phyloP scores from a whole-genome alignment of 2,329 filamentous ascomycete species.

The Ophiostoma ulmi region DNA sequence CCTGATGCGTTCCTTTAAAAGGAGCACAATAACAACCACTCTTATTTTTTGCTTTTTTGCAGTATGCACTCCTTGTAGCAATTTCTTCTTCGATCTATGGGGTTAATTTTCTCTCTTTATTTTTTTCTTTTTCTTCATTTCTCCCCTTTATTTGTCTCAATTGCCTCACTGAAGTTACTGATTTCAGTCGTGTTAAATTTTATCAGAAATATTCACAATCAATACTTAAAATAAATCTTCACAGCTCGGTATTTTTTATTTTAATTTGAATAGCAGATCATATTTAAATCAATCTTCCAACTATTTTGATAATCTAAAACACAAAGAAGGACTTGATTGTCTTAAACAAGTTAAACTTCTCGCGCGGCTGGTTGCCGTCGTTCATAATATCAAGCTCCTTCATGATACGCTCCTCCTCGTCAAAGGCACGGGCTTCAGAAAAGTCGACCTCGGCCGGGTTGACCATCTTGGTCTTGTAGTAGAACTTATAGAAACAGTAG shows the following conservation, averaged over 20 bases:
- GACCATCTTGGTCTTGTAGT: slow-evolving; percentile 10
- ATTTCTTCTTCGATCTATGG: too few species aligned
- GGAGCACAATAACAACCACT: not conserved
- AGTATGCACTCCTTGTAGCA: too few species aligned
- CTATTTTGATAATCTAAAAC: not conserved
- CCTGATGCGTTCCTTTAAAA: slow-evolving; percentile 33
- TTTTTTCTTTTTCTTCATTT: not conserved
- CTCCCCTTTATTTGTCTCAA: too few species aligned
- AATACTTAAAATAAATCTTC: too few species aligned
- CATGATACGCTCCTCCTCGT: slow-evolving; percentile 3
- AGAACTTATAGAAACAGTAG: not conserved
- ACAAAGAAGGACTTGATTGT: slow-evolving; percentile 3
- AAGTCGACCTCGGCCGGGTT: slow-evolving; percentile 4
- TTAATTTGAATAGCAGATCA: too few species aligned
- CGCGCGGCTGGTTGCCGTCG: slow-evolving; percentile 1
- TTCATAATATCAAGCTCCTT: not conserved
- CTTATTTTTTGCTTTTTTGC: not conserved
- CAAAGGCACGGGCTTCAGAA: not conserved
- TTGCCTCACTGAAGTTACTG: too few species aligned
- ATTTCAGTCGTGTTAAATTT: too few species aligned
- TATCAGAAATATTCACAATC: too few species aligned
- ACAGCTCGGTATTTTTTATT: too few species aligned
- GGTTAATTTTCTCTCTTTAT: not conserved
- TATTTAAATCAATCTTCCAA: too few species aligned
- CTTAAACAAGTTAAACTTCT: not conserved